Base-by-base conservation (phyloP, 345 rosid species). In the Salix arbutifolia region DNA sequence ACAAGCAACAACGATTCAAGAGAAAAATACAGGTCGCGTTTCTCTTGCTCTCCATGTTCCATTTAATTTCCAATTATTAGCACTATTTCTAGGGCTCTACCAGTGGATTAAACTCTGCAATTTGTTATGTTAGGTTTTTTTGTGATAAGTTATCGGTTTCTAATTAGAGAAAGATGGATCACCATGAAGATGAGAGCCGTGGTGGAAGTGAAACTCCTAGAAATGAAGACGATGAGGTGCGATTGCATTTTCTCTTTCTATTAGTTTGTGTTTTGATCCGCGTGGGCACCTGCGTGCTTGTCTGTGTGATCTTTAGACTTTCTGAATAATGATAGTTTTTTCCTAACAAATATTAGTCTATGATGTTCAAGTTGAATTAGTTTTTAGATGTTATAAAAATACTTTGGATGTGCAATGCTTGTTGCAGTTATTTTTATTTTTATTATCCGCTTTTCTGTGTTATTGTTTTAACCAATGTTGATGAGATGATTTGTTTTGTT, bases 201-300 rank as follows among this genome's bases (percentile, higher is more conserved):
- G 61, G 66, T 61, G 83, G 77, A 67, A 82, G 83, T 31, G 92
- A 84, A 78, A 84, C 80, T 31, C 87, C 67, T 72, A 79, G 84
- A 26, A 92, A 91, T 87, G 97, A 85, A 85, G 90, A 89, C 56
- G 93, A 86, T 69, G 97, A 91, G 96, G 98, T 91, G 83, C 53
- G 82, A 50, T 67, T 81, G 28, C 17, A 46, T 28, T 13, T 31
- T 30, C 3, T 11, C 5, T 3, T 2, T 68, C 30, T 25, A 11
- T 10, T 25, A 58, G 14, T 10, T n/a, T 23, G 28, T 23, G 25
- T n/a, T n/a, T 56, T 56, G 9, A n/a, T n/a, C 28, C 4, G 64
- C 5, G 26, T 58, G 64, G 17, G 50, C 50, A 46, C 5, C 0
- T 13, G 18, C 5, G 50, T 46, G 18, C 18, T 46, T 46, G 50